A percentile compares a stretch with the other conserved stretches of the same genome.
Evolutionary conservation across 345 rosid species (phyloP).

Genomic region (Arabidopsis suecica): DNA sequence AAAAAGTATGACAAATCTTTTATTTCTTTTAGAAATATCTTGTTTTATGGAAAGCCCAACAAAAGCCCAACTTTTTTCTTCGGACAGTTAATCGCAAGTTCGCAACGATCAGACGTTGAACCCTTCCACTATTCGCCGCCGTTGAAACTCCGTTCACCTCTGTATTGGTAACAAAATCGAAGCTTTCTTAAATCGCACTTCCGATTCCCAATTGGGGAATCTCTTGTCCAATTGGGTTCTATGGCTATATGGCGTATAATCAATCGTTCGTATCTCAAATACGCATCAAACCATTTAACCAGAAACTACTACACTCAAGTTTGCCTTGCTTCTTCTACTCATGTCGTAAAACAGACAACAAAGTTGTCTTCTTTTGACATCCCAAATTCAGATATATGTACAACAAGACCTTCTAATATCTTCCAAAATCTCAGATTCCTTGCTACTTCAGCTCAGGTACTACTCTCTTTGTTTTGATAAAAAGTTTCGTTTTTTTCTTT

Average conservation of each 20-base stretch:
- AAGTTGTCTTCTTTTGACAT: slow-evolving; percentile 28
- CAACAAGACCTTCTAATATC: slow-evolving; percentile 8
- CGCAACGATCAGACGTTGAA: slow-evolving; percentile 32
- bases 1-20: no score
- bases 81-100: no score
- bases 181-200: background rate
- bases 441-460: slow-evolving; percentile 45
- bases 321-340: slow-evolving; percentile 30
- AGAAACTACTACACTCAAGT: slow-evolving; percentile 33
- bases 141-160: slow-evolving; percentile 24
- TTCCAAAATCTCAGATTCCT: slow-evolving; percentile 32
- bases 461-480: background rate
- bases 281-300: slow-evolving; percentile 39
- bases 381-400: slow-evolving; percentile 35
- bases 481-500: background rate
- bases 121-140: slow-evolving; percentile 27
- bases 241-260: slow-evolving; percentile 47
- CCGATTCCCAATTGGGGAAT: slow-evolving; percentile 6
- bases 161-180: slow-evolving; percentile 6
- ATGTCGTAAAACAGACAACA: slow-evolving; percentile 31
- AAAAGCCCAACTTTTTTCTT: slow-evolving; percentile 1
- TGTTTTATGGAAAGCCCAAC: background rate
- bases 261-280: slow-evolving; percentile 37
- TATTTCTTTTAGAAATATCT: no score
- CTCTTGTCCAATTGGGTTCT: background rate